Conservation (phyloP, 306 rosid species). For the Vachellia collinsii region DNA sequence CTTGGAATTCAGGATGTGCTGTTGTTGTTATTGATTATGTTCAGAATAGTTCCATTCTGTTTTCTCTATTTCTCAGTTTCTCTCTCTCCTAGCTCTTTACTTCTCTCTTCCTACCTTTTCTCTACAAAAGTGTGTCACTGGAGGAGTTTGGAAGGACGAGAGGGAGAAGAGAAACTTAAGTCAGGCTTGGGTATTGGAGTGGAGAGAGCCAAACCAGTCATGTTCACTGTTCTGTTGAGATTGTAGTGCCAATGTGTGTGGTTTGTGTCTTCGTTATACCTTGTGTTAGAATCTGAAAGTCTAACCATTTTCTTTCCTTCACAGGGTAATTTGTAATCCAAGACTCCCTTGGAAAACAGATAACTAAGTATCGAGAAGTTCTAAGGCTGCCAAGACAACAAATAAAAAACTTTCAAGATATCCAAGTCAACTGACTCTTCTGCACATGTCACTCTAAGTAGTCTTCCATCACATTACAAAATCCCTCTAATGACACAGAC, state of each 20-base stretch:
- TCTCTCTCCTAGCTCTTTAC: background rate
- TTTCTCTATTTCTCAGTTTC: background rate
- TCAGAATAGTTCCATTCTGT: background rate
- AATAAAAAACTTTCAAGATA: constrained; percentile 2
- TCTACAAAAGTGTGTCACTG: background rate
- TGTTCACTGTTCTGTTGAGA: background rate
- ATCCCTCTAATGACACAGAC: background rate
- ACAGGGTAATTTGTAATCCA: background rate
- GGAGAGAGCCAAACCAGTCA: background rate
- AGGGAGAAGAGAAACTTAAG: background rate
- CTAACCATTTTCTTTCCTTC: background rate
- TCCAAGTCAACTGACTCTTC: constrained; percentile 7
- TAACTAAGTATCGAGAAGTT: background rate
- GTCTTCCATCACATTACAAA: background rate
- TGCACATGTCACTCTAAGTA: constrained; percentile 9
- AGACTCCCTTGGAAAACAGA: background rate
- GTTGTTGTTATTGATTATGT: background rate
- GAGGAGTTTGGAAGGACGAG: background rate
- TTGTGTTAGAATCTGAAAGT: background rate
- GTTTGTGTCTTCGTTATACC: background rate
- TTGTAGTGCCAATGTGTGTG: background rate
- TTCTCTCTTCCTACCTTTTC: background rate
- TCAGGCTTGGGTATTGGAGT: background rate
- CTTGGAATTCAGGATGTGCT: background rate
- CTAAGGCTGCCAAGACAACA: constrained; percentile 5